Evolutionary conservation across 2,329 filamentous ascomycete species (phyloP).

Genomic region (Alternaria gansuensis): DNA sequence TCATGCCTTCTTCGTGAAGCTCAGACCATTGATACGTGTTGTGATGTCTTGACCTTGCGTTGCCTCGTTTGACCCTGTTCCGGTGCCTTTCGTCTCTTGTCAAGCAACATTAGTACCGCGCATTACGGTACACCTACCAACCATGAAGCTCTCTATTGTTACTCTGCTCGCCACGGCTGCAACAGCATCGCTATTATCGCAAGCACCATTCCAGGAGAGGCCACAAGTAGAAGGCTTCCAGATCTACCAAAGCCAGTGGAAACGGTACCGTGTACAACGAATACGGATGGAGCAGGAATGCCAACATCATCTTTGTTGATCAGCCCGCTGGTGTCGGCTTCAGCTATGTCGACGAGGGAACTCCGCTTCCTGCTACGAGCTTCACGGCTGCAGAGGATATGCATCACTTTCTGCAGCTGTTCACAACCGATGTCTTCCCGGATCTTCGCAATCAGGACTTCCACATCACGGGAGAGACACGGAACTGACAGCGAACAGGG

Average conservation of each 20-base stretch:
- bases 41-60: not conserved
- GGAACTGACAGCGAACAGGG: conserved; percentile 44
- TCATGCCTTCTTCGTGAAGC: not conserved
- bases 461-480: conserved; percentile 58
- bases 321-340: conserved; percentile 54
- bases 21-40: not conserved
- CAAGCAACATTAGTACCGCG: not conserved
- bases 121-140: conserved; percentile 12
- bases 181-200: conserved; percentile 30
- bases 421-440: conserved; percentile 59
- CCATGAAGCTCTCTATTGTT: conserved; percentile 31
- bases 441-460: conserved; percentile 52
- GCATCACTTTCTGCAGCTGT: conserved; percentile 61
- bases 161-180: conserved; percentile 21
- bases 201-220: conserved; percentile 43
- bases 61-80: not conserved
- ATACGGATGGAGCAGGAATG: conserved; percentile 52
- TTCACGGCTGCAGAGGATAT: conserved; percentile 59
- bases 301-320: conserved; percentile 52
- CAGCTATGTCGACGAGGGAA: conserved; percentile 51
- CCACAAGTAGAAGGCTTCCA: conserved; percentile 43
- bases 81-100: not conserved
- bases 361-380: conserved; percentile 51
- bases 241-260: conserved; percentile 46
- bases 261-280: conserved; percentile 52